Evolutionary conservation across 495 filamentous ascomycete species (phyloP).

Genomic region (Tuber magnatum): DNA sequence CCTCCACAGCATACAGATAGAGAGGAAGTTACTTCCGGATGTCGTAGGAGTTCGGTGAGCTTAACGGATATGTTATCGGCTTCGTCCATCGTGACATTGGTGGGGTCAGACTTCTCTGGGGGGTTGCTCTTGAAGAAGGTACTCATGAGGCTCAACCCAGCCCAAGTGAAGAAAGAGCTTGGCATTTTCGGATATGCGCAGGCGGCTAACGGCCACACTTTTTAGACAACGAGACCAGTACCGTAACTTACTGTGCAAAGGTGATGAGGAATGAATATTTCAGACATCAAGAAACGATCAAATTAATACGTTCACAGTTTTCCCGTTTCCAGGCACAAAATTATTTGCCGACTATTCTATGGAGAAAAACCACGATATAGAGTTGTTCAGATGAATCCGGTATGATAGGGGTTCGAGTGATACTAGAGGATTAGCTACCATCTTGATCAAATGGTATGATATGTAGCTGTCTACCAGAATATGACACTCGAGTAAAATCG

Average conservation of each 20-base stretch:
- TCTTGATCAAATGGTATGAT: too few species aligned
- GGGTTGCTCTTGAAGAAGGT: background rate
- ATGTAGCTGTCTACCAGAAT: too few species aligned
- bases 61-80: conserved; percentile 51
- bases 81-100: conserved; percentile 46
- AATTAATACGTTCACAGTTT: background rate
- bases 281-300: background rate
- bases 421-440: background rate
- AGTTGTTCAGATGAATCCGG: background rate
- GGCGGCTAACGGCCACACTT: too few species aligned
- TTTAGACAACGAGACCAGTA: background rate
- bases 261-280: background rate
- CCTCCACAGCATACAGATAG: background rate
- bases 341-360: background rate
- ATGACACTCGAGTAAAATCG: too few species aligned
- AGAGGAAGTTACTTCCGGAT: conserved; percentile 47
- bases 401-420: background rate
- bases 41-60: conserved; percentile 65
- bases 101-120: background rate
- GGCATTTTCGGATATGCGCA: background rate
- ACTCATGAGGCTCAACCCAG: background rate
- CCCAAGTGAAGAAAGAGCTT: background rate
- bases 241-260: too few species aligned
- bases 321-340: background rate
- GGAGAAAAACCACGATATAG: background rate